These are phyloP conservation scores for Cutaneotrichosporon cyanovorans DNA, from an alignment of 1,284 basidiomycete species.

Conservation along the genomic window DNA sequence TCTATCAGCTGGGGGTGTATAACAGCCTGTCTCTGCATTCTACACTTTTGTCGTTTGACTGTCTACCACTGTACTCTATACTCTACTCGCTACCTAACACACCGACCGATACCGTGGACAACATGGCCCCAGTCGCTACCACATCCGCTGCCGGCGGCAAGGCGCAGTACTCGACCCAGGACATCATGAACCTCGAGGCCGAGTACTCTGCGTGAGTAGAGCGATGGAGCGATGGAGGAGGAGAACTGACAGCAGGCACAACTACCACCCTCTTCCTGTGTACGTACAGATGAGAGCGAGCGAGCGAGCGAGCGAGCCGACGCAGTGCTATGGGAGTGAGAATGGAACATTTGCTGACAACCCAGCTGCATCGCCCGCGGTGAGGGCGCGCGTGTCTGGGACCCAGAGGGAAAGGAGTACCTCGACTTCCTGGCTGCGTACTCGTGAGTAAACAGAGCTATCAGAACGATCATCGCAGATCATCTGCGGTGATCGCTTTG, in stretches of 20 bases:
- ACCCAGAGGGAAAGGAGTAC: constrained; percentile 87
- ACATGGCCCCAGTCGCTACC: constrained; percentile 30
- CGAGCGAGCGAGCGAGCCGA: too few relatives aligned
- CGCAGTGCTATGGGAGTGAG: too few relatives aligned
- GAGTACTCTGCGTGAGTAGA: constrained; percentile 48
- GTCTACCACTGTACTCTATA: not conserved
- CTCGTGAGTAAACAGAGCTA: constrained; percentile 61
- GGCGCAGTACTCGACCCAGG: constrained; percentile 48
- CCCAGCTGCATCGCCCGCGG: constrained; percentile 74
- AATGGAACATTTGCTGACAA: not conserved
- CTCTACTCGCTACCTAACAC: too few relatives aligned
- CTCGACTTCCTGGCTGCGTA: constrained; percentile 97
- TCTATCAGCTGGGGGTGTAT: too few relatives aligned
- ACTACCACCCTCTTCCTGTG: constrained; percentile 92
- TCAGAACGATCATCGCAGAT: too few relatives aligned
- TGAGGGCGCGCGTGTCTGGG: constrained; percentile 87
- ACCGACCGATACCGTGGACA: too few relatives aligned
- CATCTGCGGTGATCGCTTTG: not conserved
- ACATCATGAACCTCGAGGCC: constrained; percentile 74
- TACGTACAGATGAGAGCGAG: constrained; percentile 20
- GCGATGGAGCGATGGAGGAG: not conserved
- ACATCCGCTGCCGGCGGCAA: constrained; percentile 50
- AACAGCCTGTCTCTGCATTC: not conserved
- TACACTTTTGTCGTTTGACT: not conserved
- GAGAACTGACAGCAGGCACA: constrained; percentile 49